These are phyloP conservation scores for Lachnellula hyalina DNA, from an alignment of 2,329 filamentous ascomycete genomes.

Conservation along the genomic window DNA sequence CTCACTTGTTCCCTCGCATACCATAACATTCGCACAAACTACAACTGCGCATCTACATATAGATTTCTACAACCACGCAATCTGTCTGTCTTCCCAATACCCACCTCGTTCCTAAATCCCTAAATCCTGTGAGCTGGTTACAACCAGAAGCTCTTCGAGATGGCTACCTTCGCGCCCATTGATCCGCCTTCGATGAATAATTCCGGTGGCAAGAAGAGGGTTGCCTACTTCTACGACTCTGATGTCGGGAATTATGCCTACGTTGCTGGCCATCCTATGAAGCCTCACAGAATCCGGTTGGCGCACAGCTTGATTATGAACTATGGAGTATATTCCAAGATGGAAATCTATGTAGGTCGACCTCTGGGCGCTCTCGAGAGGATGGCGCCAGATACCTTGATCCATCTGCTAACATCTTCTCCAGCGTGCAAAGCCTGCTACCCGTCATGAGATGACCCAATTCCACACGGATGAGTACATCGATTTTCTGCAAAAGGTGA, in stretches of 20 bases:
- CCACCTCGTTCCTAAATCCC: background rate
- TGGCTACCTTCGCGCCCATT: constrained; percentile 41
- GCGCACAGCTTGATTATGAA: constrained; percentile 96
- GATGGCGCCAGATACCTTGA: background rate
- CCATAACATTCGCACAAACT: too few species aligned
- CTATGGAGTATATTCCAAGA: constrained; percentile 91
- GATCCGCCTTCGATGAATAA: constrained; percentile 47
- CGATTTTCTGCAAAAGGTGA: constrained; percentile 90
- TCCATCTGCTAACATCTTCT: constrained; percentile 7
- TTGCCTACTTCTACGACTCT: constrained; percentile 97
- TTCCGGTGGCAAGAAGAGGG: constrained; percentile 63
- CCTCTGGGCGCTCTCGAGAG: background rate
- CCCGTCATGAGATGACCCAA: constrained; percentile 81
- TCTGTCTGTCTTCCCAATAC: background rate
- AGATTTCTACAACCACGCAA: too few species aligned
- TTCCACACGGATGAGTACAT: constrained; percentile 97
- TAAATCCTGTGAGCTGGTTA: too few species aligned
- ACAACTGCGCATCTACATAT: too few species aligned
- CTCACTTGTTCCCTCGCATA: background rate
- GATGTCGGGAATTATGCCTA: constrained; percentile 99
- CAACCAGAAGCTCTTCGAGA: background rate
- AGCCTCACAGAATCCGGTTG: constrained; percentile 90
- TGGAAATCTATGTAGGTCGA: constrained; percentile 85
- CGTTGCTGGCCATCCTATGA: constrained; percentile 96
- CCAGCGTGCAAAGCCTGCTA: constrained; percentile 80